Percentiles rank a stretch among this genome's conserved stretches.
These are phyloP conservation scores for Nicotiana otophora DNA, from an alignment of 257 asterid genomes.

Conservation along the genomic window DNA sequence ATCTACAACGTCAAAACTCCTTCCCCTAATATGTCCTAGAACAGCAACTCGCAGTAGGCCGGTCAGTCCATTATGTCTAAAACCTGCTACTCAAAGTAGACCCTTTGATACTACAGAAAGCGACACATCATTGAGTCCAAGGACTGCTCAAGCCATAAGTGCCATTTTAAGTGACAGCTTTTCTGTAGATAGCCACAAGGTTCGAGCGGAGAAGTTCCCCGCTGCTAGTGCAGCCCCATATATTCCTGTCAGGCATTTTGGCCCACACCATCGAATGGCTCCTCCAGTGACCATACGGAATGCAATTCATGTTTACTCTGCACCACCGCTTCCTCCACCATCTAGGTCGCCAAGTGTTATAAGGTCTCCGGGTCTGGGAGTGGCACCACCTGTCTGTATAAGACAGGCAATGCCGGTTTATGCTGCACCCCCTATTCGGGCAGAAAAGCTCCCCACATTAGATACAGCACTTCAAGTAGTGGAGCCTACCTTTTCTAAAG, in stretches of 20 bases:
- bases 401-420: slow-evolving; percentile 58
- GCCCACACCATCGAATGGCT: slow-evolving; percentile 60
- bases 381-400: slow-evolving; percentile 60
- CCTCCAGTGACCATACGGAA: slow-evolving; percentile 83
- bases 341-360: slow-evolving; percentile 37
- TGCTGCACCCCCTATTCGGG: slow-evolving; percentile 48
- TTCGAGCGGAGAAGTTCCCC: slow-evolving; percentile 55
- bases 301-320: slow-evolving; percentile 76
- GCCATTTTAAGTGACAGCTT: slow-evolving; percentile 29
- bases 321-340: slow-evolving; percentile 69
- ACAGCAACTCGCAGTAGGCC: slow-evolving; percentile 51
- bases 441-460: slow-evolving; percentile 38
- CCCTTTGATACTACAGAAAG: slow-evolving; percentile 5
- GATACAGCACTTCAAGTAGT: slow-evolving; percentile 38
- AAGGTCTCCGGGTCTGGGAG: slow-evolving; percentile 47
- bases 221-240: slow-evolving; percentile 86
- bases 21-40: slow-evolving; percentile 80
- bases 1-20: slow-evolving; percentile 78
- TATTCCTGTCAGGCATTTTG: slow-evolving; percentile 68
- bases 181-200: slow-evolving; percentile 31
- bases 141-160: slow-evolving; percentile 30
- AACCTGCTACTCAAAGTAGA: slow-evolving; percentile 33
- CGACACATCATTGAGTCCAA: slow-evolving; percentile 10
- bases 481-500: slow-evolving; percentile 28
- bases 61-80: slow-evolving; percentile 33